Conservation (phyloP, 305 asterid genomes). For the Ajuga reptans region DNA sequence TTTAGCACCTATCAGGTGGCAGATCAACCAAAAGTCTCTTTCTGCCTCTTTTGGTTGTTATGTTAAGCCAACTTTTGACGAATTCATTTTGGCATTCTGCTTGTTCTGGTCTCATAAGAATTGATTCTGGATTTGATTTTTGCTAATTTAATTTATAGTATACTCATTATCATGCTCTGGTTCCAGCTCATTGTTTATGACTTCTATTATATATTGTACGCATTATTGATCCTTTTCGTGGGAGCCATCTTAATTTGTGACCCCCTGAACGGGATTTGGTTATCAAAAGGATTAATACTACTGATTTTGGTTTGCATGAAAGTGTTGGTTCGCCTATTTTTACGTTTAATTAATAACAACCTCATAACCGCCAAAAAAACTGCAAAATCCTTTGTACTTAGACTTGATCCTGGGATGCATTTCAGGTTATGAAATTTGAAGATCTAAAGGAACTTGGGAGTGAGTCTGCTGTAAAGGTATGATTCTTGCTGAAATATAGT, state of each 20-base stretch:
- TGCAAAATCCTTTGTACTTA: neutral
- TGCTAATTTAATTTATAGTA: neutral
- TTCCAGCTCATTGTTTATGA: no score
- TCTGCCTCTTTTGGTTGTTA: neutral
- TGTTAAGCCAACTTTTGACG: neutral
- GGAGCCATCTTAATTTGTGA: no score
- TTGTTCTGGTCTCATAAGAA: neutral
- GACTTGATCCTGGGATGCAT: neutral
- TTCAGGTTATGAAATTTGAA: slow-evolving; percentile 91
- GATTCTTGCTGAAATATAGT: neutral
- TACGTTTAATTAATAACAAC: no score
- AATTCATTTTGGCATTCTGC: neutral
- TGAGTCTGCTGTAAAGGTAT: slow-evolving; percentile 91
- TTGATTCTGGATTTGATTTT: neutral
- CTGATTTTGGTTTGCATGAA: no score
- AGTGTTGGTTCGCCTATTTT: no score
- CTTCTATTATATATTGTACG: no score
- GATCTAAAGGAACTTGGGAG: slow-evolving; percentile 84
- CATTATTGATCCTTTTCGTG: no score
- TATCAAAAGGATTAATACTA: neutral
- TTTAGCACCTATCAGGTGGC: no score
- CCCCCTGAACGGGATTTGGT: neutral
- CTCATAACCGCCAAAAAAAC: no score
- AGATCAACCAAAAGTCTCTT: neutral
- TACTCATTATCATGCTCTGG: neutral